Conservation (phyloP, 371 early-diverging fungal species). For the Mortierella sp. region DNA sequence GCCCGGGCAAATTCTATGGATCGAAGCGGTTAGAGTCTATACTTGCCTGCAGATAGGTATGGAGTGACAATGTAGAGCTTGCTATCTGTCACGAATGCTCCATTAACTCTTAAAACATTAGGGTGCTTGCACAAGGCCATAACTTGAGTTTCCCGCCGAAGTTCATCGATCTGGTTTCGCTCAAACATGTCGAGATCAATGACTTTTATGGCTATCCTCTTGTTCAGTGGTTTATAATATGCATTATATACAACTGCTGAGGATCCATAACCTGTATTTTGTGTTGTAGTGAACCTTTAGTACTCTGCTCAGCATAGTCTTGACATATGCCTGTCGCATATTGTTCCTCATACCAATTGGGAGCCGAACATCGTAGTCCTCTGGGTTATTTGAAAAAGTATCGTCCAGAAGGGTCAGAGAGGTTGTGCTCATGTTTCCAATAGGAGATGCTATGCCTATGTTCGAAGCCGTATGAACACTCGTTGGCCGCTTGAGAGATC, state of each 20-base stretch:
- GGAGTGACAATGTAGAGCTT: conserved; percentile 90
- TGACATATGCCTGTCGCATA: background rate
- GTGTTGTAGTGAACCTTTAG: background rate
- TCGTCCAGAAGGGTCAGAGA: conserved; percentile 36
- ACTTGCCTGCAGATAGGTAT: conserved; percentile 77
- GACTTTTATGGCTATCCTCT: conserved; percentile 86
- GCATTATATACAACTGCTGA: conserved; percentile 90
- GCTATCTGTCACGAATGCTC: conserved; percentile 84
- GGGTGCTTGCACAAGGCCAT: conserved; percentile 91
- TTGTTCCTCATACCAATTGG: conserved; percentile 47
- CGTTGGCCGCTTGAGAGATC: background rate
- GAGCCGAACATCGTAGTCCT: conserved; percentile 58
- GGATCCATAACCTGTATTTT: conserved; percentile 85
- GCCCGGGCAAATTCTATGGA: background rate
- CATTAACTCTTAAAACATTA: conserved; percentile 87
- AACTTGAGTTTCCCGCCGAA: conserved; percentile 89
- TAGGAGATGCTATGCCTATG: conserved; percentile 19
- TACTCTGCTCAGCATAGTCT: background rate
- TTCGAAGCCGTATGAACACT: background rate
- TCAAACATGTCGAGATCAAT: conserved; percentile 95
- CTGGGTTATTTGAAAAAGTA: conserved; percentile 54
- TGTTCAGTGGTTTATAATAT: conserved; percentile 78
- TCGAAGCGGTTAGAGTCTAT: background rate
- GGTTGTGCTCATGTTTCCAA: conserved; percentile 33
- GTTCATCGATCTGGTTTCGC: conserved; percentile 94